Evolutionary conservation across 2,329 filamentous ascomycete genomes (phyloP), one percentile per base, ranked within the genome.

Genomic region (Diaporthe vaccinii): DNA sequence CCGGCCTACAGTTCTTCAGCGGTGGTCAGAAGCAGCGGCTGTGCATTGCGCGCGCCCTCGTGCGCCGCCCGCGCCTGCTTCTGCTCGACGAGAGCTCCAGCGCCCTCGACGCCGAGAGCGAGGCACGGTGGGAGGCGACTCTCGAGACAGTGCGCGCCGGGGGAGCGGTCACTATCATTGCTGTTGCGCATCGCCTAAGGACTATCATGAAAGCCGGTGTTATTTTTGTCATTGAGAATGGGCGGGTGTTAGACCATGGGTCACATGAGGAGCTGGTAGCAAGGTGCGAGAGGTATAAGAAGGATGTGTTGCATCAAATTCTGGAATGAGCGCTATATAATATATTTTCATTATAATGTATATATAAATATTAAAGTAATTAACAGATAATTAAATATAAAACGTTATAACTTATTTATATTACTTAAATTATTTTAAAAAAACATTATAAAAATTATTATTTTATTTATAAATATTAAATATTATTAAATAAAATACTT

Each of bases 71-170:
- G 0, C 89, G 92, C 62, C 87, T 97, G 1, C 83, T 97, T 25
- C 89, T 98, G 53, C 87, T 97, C 0, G 95, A 98, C 79, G 95
- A 97, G 85, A 93, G 93, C 41, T 97, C 95, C 0, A 94, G 91
- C 57, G 93, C 93, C 4, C 87, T 98, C 3, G 95, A 97, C 79
- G 90, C 91, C 0, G 92, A 92, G 79, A 93, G 90, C 68, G 93
- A 94, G 69, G 86, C 87, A 8, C 83, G 92, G 14, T 88, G 97
- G 34, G 90, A 94, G 73, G 88, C 93, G 36, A 92, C 91, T 0
- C 84, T 95, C 58, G 91, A 94, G 82, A 86, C 84, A 75, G 90
- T 73, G 0, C 58, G 72, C 59, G 92, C 90, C 70, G 93, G 41
- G n/a, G 72, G 72, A 0, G 72, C 49, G 44, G 28, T 68, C 58